Conservation (phyloP, 192 early-diverging fungal species). For the Coemansia sp. region DNA sequence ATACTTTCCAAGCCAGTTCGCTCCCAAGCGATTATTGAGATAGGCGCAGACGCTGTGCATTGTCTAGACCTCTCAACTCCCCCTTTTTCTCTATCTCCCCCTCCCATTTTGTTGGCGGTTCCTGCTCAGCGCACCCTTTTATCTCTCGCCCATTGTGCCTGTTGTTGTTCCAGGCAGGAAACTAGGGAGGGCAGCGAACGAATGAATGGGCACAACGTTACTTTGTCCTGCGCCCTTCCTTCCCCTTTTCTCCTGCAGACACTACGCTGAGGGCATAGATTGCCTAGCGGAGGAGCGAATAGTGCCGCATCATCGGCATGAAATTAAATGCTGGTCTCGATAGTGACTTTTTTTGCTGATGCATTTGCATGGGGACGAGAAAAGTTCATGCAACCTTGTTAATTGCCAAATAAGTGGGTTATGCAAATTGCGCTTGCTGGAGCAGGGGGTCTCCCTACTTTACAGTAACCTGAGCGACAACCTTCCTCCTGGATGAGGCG, state of each 20-base stretch:
- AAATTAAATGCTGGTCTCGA: neutral
- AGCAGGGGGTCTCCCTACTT: neutral
- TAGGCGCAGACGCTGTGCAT: constrained; percentile 3
- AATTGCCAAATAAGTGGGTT: neutral
- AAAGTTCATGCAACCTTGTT: neutral
- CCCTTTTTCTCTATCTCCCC: neutral
- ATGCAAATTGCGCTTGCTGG: neutral
- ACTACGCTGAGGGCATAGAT: neutral
- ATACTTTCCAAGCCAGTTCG: neutral
- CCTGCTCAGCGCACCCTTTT: neutral
- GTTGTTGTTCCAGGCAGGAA: neutral
- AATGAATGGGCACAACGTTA: neutral
- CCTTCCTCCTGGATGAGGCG: neutral
- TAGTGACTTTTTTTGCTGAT: neutral
- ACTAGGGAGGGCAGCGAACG: neutral
- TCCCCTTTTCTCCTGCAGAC: neutral
- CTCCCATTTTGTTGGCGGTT: neutral
- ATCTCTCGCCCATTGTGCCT: neutral
- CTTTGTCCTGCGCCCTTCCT: neutral
- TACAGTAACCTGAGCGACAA: neutral
- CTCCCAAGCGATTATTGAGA: neutral
- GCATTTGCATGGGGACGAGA: neutral
- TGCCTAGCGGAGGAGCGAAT: neutral
- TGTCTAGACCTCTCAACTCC: constrained; percentile 5
- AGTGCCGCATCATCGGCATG: neutral